Evolutionary conservation across 768 basidiomycete species (phyloP).

Genomic region (Panaeolus cyanescens): DNA sequence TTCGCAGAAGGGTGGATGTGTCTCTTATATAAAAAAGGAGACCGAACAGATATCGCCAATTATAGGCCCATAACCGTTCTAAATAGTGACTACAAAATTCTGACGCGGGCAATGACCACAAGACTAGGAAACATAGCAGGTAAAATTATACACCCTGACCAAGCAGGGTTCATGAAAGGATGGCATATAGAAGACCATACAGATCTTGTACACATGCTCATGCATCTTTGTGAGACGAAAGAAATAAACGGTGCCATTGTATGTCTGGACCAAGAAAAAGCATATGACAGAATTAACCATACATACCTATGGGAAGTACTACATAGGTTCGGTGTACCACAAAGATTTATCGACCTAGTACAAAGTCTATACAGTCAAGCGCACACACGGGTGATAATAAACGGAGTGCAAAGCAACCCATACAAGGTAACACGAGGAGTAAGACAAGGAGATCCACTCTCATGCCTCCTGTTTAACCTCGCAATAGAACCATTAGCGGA

Average conservation of each 20-base stretch:
- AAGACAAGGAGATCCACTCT: constrained; percentile 35
- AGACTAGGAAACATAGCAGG: constrained; percentile 15
- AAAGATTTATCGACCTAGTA: constrained; percentile 25
- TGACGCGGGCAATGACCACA: constrained; percentile 24
- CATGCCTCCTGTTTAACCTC: constrained; percentile 38
- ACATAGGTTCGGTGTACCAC: constrained; percentile 19
- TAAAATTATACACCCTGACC: constrained; percentile 30
- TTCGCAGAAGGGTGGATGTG: constrained; percentile 39
- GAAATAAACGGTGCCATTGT: constrained; percentile 28
- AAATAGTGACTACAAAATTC: constrained; percentile 33
- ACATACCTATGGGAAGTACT: constrained; percentile 29
- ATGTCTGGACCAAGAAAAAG: constrained; percentile 37
- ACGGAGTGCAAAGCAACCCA: constrained; percentile 26
- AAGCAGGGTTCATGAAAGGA: constrained; percentile 37
- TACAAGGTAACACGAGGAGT: constrained; percentile 31
- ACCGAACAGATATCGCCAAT: constrained; percentile 28
- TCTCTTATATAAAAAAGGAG: constrained; percentile 44
- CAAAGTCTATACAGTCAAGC: constrained; percentile 25
- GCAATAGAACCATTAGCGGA: constrained; percentile 34
- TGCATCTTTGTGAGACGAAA: constrained; percentile 20
- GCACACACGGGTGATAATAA: constrained; percentile 31
- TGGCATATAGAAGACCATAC: constrained; percentile 33
- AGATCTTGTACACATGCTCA: constrained; percentile 23
- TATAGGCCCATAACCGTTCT: constrained; percentile 36
- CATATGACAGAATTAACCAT: constrained; percentile 37